Evolutionary conservation across 2,329 filamentous ascomycete genomes (phyloP), one percentile per base, ranked within the genome.

Genomic region (Hawksworthiomyces lignivorus): DNA sequence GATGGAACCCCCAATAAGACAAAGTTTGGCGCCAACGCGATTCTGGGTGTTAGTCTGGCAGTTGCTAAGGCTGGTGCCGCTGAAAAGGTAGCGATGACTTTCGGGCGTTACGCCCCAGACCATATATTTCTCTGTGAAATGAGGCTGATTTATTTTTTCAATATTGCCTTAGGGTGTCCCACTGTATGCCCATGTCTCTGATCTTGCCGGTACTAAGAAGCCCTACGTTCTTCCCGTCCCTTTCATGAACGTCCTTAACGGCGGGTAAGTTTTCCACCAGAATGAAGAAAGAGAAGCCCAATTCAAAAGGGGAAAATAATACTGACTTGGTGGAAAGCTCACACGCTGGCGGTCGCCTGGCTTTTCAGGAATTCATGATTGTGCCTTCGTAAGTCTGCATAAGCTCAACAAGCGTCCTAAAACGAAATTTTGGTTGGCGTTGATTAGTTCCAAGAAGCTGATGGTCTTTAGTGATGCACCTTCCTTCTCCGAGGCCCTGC

Each of bases 311-410:
- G 15, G 27, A 14, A 19, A n/a, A 4, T 28, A 15, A 41, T 31
- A 18, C 17, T 33, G 19, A 40, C 41, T 24, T 4, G 14, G 27
- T 39, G 4, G 9, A 34, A 20, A 72, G 92, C 55, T 97, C 90
- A 60, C 92, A 98, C 75, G 92, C 92, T 54, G 92, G 92, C 78
- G 92, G 92, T 61, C 87, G 89, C 64, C 80, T 94, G 56, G 87
- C 87, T 54, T 94, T 94, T 80, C 87, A 94, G 70, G 87, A 94
- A 70, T 94, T 94, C 77, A 94, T 94, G 87, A 90, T 94, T 56
- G 87, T 90, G 45, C 87, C 87, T 51, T 81, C 78, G 73, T 83
- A 72, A 64, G 77, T 69, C 11, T 10, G n/a, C n/a, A n/a, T n/a
- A n/a, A n/a, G n/a, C n/a, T n/a, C n/a, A n/a, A n/a, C n/a, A n/a